Evolutionary conservation across 164 flowering plant species (phyloP), one percentile per base, ranked within the genome.

Genomic region (Magnolia sinica): DNA sequence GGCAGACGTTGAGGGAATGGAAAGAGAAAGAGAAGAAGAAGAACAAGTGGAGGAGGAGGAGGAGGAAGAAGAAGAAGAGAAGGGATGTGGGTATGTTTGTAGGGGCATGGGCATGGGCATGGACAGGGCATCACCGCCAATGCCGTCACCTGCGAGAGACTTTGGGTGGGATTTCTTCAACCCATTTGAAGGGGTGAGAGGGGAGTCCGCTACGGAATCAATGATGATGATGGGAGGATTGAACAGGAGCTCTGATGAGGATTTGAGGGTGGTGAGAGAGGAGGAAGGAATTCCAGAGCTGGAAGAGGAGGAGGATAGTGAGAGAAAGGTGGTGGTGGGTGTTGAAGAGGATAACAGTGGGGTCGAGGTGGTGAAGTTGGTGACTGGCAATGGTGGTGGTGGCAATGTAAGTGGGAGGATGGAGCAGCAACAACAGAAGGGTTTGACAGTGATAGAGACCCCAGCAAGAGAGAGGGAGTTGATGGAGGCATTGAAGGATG

Each of bases 401-500:
- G 55, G 66, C 37, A 61, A 16, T 20, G 61, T 50, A 20, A 27
- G 49, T 8, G 74, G 68, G 78, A 63, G 37, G 76, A 31, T 19
- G 67, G 23, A 29, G 51, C 27, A 27, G 68, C 55, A 37, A 72
- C 82, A 83, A 79, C 86, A 86, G 63, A 90, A 88, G 77, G 94
- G 90, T 7, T 82, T 91, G 49, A 82, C 86, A 3, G 92, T 91
- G 16, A 77, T 89, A 20, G 95, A 89, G 27, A 77, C 83, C 11
- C 95, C 96, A 13, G 91, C 67, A 9, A 84, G 78, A 67, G 98
- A 94, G 13, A 91, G 97, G 76, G 99, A 93, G 72, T 79, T 95
- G 64, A 76, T 95, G 76, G 99, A 95, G 52, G 96, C 97, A 58
- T 78, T 95, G 82, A 86, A 76, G 64, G 99, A 93, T 83, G 87